Percentiles rank a stretch among this genome's conserved stretches.
Evolutionary conservation across 257 asterid species (phyloP).

Genomic region (Ligustrum vulgare): DNA sequence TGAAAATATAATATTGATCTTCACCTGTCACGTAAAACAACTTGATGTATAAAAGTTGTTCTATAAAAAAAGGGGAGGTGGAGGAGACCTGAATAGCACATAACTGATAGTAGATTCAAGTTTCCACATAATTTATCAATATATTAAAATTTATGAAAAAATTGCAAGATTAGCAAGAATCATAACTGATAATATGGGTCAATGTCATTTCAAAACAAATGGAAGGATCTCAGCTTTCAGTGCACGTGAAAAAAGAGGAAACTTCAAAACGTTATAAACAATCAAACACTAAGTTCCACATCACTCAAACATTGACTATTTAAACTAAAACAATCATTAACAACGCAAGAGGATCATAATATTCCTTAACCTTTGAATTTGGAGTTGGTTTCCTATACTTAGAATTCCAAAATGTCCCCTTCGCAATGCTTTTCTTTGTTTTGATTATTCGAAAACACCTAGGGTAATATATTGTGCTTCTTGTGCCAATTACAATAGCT

Average conservation of each 20-base stretch:
- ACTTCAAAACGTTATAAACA: neutral
- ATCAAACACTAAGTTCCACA: neutral
- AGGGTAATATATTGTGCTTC: too few relatives aligned
- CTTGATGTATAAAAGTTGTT: conserved; percentile 20
- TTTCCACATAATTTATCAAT: neutral
- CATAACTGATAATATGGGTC: neutral
- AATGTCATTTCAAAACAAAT: conserved; percentile 1
- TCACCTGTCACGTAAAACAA: conserved; percentile 57
- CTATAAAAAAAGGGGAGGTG: neutral
- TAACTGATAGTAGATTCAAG: conserved; percentile 2
- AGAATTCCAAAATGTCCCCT: too few relatives aligned
- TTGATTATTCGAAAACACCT: too few relatives aligned
- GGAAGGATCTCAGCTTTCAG: neutral
- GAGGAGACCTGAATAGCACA: conserved; percentile 4
- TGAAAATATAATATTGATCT: conserved; percentile 69
- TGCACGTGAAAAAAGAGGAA: neutral
- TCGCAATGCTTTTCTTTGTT: too few relatives aligned
- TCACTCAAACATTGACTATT: neutral
- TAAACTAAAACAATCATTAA: neutral
- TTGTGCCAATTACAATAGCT: too few relatives aligned
- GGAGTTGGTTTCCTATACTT: conserved; percentile 51
- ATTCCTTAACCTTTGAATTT: conserved; percentile 36
- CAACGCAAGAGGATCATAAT: conserved; percentile 55
- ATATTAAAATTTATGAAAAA: neutral
- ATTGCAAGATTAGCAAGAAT: conserved; percentile 1